These are phyloP conservation scores for Saccharomyces hybrid DNA, from an alignment of 1,139 yeast genomes.

Conservation along the genomic window DNA sequence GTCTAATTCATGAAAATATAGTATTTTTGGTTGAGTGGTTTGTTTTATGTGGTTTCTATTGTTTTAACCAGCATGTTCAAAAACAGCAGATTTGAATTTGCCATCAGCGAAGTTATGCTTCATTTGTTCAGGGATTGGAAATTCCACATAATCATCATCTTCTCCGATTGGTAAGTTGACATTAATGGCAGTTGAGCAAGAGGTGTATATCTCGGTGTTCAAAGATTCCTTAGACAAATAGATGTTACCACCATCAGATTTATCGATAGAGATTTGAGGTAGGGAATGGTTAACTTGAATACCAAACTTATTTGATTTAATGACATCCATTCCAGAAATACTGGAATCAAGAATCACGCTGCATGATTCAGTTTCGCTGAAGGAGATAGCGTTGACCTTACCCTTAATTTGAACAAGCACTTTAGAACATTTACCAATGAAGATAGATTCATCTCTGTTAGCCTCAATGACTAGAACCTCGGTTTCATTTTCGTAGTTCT, in stretches of 20 bases:
- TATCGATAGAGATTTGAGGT: constrained; percentile 82
- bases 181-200: constrained; percentile 79
- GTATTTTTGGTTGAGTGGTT: too few species aligned
- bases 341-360: constrained; percentile 79
- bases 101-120: constrained; percentile 51
- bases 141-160: constrained; percentile 60
- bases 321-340: constrained; percentile 82
- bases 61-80: constrained; percentile 48
- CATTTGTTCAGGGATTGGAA: constrained; percentile 84
- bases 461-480: constrained; percentile 62
- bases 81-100: constrained; percentile 43
- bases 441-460: constrained; percentile 80
- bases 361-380: constrained; percentile 62
- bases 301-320: constrained; percentile 76
- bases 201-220: constrained; percentile 68
- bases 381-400: constrained; percentile 80
- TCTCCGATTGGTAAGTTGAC: constrained; percentile 67
- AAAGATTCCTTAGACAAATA: constrained; percentile 69
- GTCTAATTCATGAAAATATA: background rate
- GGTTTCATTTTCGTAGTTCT: constrained; percentile 60
- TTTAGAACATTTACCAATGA: constrained; percentile 72
- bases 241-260: constrained; percentile 77
- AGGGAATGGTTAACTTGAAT: constrained; percentile 73
- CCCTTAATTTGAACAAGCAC: constrained; percentile 80
- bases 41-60: too few species aligned